These are phyloP conservation scores for Aaosphaeria arxii DNA, from an alignment of 2,329 filamentous ascomycete genomes.

Conservation along the genomic window DNA sequence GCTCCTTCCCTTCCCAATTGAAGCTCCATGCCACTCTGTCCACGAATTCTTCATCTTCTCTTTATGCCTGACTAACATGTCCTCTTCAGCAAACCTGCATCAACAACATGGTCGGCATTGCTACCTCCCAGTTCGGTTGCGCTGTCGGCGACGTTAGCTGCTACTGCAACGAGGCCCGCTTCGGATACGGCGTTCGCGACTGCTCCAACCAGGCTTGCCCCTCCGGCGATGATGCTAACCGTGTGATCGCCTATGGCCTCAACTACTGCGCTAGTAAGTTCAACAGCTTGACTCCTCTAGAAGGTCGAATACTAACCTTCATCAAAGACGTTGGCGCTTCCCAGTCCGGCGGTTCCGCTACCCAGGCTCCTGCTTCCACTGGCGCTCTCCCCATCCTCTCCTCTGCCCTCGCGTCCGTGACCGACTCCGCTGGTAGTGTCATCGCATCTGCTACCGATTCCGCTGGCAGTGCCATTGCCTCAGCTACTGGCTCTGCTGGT, in stretches of 20 bases:
- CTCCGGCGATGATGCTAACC: conserved; percentile 15
- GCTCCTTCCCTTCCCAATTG: background rate
- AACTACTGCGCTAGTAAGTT: conserved; percentile 30
- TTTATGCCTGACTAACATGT: conserved; percentile 5
- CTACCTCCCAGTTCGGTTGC: conserved; percentile 41
- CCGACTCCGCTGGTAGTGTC: conserved; percentile 7
- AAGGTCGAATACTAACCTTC: background rate
- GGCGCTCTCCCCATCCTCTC: conserved; percentile 20
- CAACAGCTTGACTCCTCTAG: background rate
- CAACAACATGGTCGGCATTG: conserved; percentile 46
- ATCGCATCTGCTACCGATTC: background rate
- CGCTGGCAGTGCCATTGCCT: conserved; percentile 10
- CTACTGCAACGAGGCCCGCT: conserved; percentile 45
- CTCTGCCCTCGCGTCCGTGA: conserved; percentile 16
- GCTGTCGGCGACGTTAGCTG: conserved; percentile 36
- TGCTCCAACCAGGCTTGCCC: conserved; percentile 44
- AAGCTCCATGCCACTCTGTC: background rate
- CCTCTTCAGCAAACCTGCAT: conserved; percentile 38
- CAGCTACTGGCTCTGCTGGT: conserved; percentile 5
- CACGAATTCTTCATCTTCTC: conserved; percentile 1
- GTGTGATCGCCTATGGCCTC: conserved; percentile 32
- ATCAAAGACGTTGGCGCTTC: conserved; percentile 7
- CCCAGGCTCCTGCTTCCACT: conserved; percentile 7
- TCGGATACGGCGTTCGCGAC: conserved; percentile 48
- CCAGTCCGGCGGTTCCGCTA: conserved; percentile 4